A percentile compares a stretch with the other conserved stretches of the same genome.
Conservation (phyloP, 331 rosid species). For the Malus hybrid region DNA sequence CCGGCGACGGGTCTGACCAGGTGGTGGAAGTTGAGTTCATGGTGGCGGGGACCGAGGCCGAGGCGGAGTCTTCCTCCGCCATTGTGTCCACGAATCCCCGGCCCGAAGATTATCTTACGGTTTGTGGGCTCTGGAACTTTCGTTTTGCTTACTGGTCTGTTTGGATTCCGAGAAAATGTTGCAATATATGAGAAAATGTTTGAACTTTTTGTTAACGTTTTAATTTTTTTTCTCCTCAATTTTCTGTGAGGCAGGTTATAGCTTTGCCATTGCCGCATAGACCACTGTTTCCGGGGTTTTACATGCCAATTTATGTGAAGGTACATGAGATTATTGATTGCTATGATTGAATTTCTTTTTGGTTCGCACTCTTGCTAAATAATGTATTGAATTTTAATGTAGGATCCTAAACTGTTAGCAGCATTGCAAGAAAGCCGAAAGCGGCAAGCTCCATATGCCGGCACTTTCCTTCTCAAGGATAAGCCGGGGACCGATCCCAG, state of each 20-base stretch:
- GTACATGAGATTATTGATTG: slow-evolving; percentile 30
- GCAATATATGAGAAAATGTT: not conserved
- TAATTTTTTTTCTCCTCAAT: not conserved
- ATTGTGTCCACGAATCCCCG: slow-evolving; percentile 71
- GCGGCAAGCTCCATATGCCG: slow-evolving; percentile 96
- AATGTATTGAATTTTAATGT: slow-evolving; percentile 12
- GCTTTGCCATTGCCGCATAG: slow-evolving; percentile 93
- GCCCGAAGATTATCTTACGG: slow-evolving; percentile 87
- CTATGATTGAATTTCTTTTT: not conserved
- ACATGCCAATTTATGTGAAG: slow-evolving; percentile 97
- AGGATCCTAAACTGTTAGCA: slow-evolving; percentile 85
- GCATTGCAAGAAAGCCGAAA: slow-evolving; percentile 88
- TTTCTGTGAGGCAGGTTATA: slow-evolving; percentile 60
- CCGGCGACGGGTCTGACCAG: slow-evolving; percentile 45
- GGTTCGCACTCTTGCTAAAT: not conserved
- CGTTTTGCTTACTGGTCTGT: not conserved
- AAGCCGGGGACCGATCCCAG: slow-evolving; percentile 71
- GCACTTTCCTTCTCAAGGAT: slow-evolving; percentile 92
- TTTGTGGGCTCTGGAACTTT: slow-evolving; percentile 26
- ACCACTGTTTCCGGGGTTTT: slow-evolving; percentile 94
- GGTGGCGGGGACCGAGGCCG: slow-evolving; percentile 34
- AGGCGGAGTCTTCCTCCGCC: slow-evolving; percentile 53
- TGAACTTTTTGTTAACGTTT: not conserved
- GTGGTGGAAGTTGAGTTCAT: slow-evolving; percentile 44
- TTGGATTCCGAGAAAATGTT: not conserved